Conservation (phyloP, 257 asterid genomes). For the Linaria vulgaris region DNA sequence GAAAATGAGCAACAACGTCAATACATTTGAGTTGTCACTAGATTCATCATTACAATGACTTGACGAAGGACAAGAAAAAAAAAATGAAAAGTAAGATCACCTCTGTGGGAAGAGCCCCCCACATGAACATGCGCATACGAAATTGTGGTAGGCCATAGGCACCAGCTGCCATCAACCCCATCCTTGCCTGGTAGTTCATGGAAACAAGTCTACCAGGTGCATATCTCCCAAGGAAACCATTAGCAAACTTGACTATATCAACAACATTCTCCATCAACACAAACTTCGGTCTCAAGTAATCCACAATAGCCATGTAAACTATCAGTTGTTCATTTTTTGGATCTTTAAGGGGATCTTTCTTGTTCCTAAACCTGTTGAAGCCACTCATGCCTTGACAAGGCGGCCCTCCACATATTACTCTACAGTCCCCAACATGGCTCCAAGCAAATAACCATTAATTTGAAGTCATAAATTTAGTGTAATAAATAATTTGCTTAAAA, state of each 20-base stretch:
- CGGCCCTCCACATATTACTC: constrained; percentile 97
- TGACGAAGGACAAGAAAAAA: no score
- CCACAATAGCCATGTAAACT: constrained; percentile 70
- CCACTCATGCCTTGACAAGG: constrained; percentile 98
- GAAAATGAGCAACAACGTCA: no score
- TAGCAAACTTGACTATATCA: constrained; percentile 59
- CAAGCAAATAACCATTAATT: constrained; percentile 7
- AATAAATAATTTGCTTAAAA: neutral
- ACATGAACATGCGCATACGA: constrained; percentile 74
- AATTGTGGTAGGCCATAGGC: constrained; percentile 84
- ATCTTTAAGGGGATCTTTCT: constrained; percentile 50
- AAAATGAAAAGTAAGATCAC: no score
- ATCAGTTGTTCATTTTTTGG: constrained; percentile 57
- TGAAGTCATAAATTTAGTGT: neutral
- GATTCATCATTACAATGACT: no score
- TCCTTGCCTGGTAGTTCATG: constrained; percentile 66
- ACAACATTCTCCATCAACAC: constrained; percentile 91
- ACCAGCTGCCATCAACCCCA: constrained; percentile 91
- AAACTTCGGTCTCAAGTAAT: constrained; percentile 52
- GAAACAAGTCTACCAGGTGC: constrained; percentile 68
- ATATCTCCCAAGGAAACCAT: constrained; percentile 68
- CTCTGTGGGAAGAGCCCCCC: constrained; percentile 79
- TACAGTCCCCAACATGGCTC: constrained; percentile 53
- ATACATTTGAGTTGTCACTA: no score
- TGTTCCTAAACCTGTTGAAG: constrained; percentile 63